Conservation (phyloP, 495 filamentous ascomycete genomes). For the Trichocladium antarcticum region DNA sequence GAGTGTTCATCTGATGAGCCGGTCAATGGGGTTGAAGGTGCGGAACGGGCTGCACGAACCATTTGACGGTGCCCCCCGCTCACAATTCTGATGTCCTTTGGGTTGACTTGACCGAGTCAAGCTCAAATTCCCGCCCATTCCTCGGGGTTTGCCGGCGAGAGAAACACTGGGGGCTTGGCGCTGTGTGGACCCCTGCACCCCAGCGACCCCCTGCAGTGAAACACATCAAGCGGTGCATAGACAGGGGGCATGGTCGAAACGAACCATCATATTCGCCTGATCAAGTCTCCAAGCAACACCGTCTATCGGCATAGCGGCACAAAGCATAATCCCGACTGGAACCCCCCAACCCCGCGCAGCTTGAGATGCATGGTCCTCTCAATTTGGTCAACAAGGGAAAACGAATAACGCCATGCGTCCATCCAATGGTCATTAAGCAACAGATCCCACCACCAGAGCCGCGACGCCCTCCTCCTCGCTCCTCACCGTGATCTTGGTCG, state of each 20-base stretch:
- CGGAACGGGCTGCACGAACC: neutral
- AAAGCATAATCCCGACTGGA: neutral
- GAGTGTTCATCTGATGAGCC: neutral
- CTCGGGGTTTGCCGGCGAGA: too few species aligned
- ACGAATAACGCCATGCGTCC: constrained; percentile 19
- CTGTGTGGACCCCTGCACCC: too few species aligned
- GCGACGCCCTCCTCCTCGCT: constrained; percentile 90
- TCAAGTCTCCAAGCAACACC: neutral
- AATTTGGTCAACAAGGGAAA: constrained; percentile 4
- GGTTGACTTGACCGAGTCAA: too few species aligned
- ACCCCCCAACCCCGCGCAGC: constrained; percentile 1
- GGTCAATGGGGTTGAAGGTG: neutral
- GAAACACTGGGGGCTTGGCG: too few species aligned
- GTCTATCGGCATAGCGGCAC: constrained; percentile 6
- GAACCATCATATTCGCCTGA: neutral
- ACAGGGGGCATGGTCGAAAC: too few species aligned
- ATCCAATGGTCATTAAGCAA: constrained; percentile 49
- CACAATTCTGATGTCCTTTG: too few species aligned
- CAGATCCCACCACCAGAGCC: constrained; percentile 67
- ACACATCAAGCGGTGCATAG: too few species aligned
- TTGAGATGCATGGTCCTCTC: constrained; percentile 3
- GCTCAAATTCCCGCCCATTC: too few species aligned
- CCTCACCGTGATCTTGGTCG: constrained; percentile 83
- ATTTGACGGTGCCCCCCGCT: too few species aligned
- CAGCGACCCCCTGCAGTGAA: too few species aligned